Conservation (phyloP, 768 basidiomycete species). For the Phanerochaete sordida region DNA sequence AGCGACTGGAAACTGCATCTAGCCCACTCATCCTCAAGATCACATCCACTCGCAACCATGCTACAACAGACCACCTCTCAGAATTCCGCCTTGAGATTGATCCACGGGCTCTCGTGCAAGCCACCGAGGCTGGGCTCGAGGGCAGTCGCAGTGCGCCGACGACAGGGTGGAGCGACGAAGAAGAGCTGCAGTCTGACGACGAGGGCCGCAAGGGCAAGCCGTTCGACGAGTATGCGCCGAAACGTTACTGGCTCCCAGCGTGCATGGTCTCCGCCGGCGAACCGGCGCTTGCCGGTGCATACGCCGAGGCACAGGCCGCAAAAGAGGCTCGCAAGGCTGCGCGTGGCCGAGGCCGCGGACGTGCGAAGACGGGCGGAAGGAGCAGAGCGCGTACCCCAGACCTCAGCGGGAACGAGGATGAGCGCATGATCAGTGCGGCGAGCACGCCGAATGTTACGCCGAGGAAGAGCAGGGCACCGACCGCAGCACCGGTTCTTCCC, state of each 20-base stretch:
- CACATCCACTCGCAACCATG: slow-evolving; percentile 60
- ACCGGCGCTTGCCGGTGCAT: slow-evolving; percentile 60
- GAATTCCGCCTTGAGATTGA: slow-evolving; percentile 82
- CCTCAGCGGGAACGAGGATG: neutral
- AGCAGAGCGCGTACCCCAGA: neutral
- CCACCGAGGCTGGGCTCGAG: slow-evolving; percentile 63
- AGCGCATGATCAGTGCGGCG: neutral
- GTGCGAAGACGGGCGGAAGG: neutral
- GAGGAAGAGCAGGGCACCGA: neutral
- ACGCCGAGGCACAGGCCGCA: slow-evolving; percentile 55
- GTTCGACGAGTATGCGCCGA: slow-evolving; percentile 41
- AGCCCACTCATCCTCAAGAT: slow-evolving; percentile 59
- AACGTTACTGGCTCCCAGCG: slow-evolving; percentile 80
- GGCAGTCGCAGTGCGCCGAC: slow-evolving; percentile 44
- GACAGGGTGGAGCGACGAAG: slow-evolving; percentile 31
- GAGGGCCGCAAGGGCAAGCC: slow-evolving; percentile 37
- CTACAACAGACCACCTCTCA: slow-evolving; percentile 63
- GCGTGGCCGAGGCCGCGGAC: neutral
- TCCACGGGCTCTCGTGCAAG: slow-evolving; percentile 59
- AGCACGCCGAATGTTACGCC: neutral
- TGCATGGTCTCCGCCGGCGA: slow-evolving; percentile 69
- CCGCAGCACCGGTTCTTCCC: neutral
- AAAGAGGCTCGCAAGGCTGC: slow-evolving; percentile 28
- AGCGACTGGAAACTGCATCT: slow-evolving; percentile 28
- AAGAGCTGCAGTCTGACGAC: slow-evolving; percentile 46